Conservation (phyloP, 1,284 basidiomycete genomes). For the Pseudomicrostroma phylloplanum region DNA sequence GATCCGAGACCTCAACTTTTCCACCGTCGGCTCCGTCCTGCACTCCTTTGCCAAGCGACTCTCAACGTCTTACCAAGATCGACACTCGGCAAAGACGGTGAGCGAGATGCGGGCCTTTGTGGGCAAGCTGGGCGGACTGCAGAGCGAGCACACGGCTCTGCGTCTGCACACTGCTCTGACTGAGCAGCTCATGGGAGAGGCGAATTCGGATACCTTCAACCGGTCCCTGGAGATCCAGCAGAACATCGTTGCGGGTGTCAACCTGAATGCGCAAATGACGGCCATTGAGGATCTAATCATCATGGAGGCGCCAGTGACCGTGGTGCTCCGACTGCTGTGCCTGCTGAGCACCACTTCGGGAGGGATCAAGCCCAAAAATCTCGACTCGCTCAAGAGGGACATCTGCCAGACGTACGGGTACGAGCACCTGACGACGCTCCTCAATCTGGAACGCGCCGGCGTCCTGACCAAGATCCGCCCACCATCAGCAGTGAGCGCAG, state of each 20-base stretch:
- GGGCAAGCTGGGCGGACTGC: slow-evolving; percentile 81
- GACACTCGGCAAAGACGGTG: slow-evolving; percentile 79
- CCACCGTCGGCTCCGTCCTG: slow-evolving; percentile 76
- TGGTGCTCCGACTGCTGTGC: slow-evolving; percentile 67
- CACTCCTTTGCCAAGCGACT: slow-evolving; percentile 75
- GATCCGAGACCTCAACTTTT: slow-evolving; percentile 86
- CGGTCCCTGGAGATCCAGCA: slow-evolving; percentile 91
- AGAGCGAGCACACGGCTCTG: slow-evolving; percentile 81
- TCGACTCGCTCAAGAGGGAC: slow-evolving; percentile 85
- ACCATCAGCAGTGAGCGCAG: slow-evolving; percentile 11
- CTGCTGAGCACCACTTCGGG: slow-evolving; percentile 75
- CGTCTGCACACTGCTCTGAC: slow-evolving; percentile 85
- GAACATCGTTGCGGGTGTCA: slow-evolving; percentile 68
- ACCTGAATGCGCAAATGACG: slow-evolving; percentile 28
- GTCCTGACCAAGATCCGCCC: slow-evolving; percentile 54
- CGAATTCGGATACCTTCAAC: slow-evolving; percentile 74
- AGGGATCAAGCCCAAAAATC: slow-evolving; percentile 76
- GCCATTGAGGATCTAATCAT: slow-evolving; percentile 43
- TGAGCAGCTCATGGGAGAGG: slow-evolving; percentile 79
- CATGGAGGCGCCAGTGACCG: slow-evolving; percentile 26
- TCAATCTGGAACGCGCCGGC: slow-evolving; percentile 68
- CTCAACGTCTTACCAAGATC: slow-evolving; percentile 81
- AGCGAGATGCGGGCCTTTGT: slow-evolving; percentile 91
- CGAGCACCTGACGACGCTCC: slow-evolving; percentile 73
- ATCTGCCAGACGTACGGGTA: slow-evolving; percentile 94